Evolutionary conservation across 371 early-diverging fungal species (phyloP), one percentile per base, ranked within the genome.

Genomic region (Mucor sp.): DNA sequence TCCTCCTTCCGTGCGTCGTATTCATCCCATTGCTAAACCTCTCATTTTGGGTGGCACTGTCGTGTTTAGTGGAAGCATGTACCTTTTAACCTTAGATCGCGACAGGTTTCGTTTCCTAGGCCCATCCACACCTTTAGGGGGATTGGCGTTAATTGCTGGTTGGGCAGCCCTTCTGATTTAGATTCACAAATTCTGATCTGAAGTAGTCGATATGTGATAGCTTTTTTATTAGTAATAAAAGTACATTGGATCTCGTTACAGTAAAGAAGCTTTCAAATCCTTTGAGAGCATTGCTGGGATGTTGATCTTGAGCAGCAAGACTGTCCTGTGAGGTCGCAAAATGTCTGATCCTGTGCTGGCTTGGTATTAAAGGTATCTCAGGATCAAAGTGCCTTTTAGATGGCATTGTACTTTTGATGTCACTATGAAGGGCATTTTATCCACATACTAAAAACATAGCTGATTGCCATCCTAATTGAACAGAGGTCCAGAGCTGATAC

Each of bases 111-210:
- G 79, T 55, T 71, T 72, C n/a, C 62, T 94, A 17, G 93, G 91
- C 0, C 91, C 91, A 0, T 75, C 89, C 1, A 93, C 94, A 0
- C 94, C 94, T 12, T 71, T 94, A 15, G 94, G 94, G 43, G 94
- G 94, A 15, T 15, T n/a, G n/a, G 91, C 6, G 68, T 81, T 94
- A 75, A 87, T 90, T 57, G 87, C 84, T 11, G 94, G 93, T 23
- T 94, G 94, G 94, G 78, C 89, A 23, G 75, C 89, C 25, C 74
- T 93, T 21, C 68, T 86, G 14, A 71, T 87, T 41, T 86, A 72
- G 72, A 27, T 19, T 60, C 43, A 25, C 19, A 37, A 14, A 37
- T 0, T 37, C 37, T 39, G 39, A 43, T 60, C 8, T 23, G 14
- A 33, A 6, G 33, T 12, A 12, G 3, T 12, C 37, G 12, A 8